Evolutionary conservation across 2,329 filamentous ascomycete species (phyloP).

Genomic region (Paecilomyces formosus): DNA sequence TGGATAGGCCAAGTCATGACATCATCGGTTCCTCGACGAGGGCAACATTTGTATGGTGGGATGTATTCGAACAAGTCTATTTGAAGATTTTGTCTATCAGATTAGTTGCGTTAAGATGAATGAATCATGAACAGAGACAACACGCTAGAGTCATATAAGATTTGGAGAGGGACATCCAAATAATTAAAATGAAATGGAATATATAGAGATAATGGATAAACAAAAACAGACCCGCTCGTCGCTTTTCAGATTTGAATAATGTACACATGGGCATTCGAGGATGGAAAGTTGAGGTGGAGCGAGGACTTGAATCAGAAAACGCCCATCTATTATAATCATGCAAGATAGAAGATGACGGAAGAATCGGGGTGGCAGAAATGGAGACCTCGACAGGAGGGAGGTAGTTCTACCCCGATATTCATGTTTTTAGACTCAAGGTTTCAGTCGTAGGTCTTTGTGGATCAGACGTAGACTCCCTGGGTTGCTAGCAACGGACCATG

Average conservation of each 20-base stretch:
- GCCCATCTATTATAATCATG: neutral
- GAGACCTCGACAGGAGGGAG: neutral
- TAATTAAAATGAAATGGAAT: neutral
- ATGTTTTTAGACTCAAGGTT: neutral
- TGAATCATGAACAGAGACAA: neutral
- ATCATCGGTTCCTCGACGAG: neutral
- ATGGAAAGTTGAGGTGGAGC: neutral
- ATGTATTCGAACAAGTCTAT: neutral
- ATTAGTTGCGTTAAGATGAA: neutral
- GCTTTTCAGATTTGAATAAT: neutral
- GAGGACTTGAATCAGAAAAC: neutral
- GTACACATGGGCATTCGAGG: neutral
- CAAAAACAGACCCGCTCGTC: neutral
- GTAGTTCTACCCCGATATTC: neutral
- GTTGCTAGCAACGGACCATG: neutral
- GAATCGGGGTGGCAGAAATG: neutral
- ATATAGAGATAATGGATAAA: neutral
- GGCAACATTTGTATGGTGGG: neutral
- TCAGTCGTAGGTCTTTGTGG: neutral
- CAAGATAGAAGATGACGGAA: neutral
- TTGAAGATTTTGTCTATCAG: neutral
- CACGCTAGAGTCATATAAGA: neutral
- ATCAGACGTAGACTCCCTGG: neutral
- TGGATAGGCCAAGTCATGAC: neutral
- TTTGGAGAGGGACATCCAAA: neutral